Evolutionary conservation across 768 basidiomycete species (phyloP), one percentile per base, ranked within the genome.

Genomic region (Leccinum arenicola): DNA sequence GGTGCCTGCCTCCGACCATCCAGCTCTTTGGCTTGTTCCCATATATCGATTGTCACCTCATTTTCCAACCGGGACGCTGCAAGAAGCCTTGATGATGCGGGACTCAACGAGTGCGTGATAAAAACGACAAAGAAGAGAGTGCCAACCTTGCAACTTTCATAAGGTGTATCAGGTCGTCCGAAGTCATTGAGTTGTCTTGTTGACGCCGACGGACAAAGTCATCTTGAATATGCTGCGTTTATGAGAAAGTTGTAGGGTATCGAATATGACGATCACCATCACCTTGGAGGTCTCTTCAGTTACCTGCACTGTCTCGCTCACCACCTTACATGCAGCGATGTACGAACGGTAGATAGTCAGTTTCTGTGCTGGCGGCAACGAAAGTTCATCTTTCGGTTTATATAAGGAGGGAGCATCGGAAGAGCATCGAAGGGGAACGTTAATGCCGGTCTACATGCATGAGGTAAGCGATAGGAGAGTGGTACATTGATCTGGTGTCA

Each of bases 71-170:
- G 66, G 8, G 88, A 88, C 15, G 87, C 75, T 1, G 88, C 84
- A 50, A 88, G 66, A 60, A 89, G 74, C 61, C 90, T 92, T 64
- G 50, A 15, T 6, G 38, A 49, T 43, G 60, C 54, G 19, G 40
- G 25, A 50, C 43, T 66, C 21, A 64, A 19, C 25, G 65, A 45
- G 47, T n/a, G 12, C 17, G 9, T 3, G 19, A 33, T 9, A 48
- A 6, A 10, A 3, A 5, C 23, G 54, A 19, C 25, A 17, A 43
- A 27, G 10, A 25, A 47, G 49, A 14, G 21, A 25, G 25, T 53
- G 66, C 81, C 55, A 48, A 92, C 91, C 86, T 85, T 29, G 89
- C 84, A 15, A 89, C 69, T 47, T 81, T 80, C 83, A 93, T 88
- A 54, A 83, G 75, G 54, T 80, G 81, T 57, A 89, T 80, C 53